A percentile compares a stretch with the other conserved stretches of the same genome.
phyloP scores from a whole-genome alignment of 768 basidiomycete genomes.

The Trametes meyenii region DNA sequence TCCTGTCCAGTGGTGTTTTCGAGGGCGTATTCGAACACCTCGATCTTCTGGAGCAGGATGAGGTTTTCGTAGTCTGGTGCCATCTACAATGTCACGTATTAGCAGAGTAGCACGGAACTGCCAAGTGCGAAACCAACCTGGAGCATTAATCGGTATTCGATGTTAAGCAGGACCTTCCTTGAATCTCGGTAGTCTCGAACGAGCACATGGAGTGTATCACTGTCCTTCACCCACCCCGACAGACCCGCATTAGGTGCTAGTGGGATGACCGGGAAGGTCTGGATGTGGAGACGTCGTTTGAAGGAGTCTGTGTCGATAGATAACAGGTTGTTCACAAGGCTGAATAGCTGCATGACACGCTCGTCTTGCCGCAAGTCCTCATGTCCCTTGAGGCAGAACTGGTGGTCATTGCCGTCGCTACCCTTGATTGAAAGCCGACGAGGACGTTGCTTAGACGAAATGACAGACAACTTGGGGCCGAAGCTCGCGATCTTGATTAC shows the following conservation, averaged over 20 bases:
- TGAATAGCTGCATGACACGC: slow-evolving; percentile 98
- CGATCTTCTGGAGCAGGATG: slow-evolving; percentile 94
- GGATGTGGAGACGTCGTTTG: slow-evolving; percentile 94
- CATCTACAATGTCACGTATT: slow-evolving; percentile 62
- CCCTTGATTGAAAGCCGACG: slow-evolving; percentile 86
- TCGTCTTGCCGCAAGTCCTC: slow-evolving; percentile 99
- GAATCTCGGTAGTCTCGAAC: slow-evolving; percentile 96
- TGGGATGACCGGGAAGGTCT: slow-evolving; percentile 90
- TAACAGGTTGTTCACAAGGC: slow-evolving; percentile 93
- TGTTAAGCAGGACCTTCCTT: slow-evolving; percentile 94
- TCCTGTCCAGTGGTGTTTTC: slow-evolving; percentile 99
- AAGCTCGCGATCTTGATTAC: slow-evolving; percentile 85
- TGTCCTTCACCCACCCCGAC: slow-evolving; percentile 93
- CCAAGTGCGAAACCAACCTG: slow-evolving; percentile 54
- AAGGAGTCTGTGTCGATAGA: slow-evolving; percentile 93
- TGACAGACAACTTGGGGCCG: slow-evolving; percentile 87
- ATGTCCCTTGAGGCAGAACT: slow-evolving; percentile 93
- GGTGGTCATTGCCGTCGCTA: slow-evolving; percentile 91
- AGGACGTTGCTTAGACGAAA: slow-evolving; percentile 96
- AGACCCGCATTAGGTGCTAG: slow-evolving; percentile 95
- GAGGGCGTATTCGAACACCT: slow-evolving; percentile 97
- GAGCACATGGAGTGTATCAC: slow-evolving; percentile 93
- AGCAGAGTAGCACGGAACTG: not conserved
- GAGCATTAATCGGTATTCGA: slow-evolving; percentile 98
- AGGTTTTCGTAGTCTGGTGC: slow-evolving; percentile 98